Percentiles rank a stretch among this genome's conserved stretches.
These are phyloP conservation scores for Metarhizium rileyi DNA, from an alignment of 2,329 filamentous ascomycete species.

Conservation along the genomic window DNA sequence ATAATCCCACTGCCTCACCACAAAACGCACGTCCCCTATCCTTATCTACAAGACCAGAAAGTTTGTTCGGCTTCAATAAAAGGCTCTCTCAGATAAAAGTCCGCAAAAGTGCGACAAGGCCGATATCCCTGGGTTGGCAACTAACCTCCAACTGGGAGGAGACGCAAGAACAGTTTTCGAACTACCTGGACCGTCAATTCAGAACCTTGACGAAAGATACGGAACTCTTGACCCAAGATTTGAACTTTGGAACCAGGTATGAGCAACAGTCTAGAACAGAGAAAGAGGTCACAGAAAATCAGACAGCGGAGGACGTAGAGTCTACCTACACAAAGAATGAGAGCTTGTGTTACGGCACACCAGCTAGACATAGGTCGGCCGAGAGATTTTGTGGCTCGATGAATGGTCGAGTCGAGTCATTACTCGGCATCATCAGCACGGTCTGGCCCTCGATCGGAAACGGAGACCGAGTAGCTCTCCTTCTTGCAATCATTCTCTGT, in stretches of 20 bases:
- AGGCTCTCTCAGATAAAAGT: conserved; percentile 34
- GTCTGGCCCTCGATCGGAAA: conserved; percentile 57
- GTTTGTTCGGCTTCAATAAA: not conserved
- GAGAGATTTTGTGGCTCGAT: not conserved
- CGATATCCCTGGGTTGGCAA: conserved; percentile 29
- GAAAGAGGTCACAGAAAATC: not conserved
- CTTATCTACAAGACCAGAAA: not conserved
- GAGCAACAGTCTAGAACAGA: not conserved
- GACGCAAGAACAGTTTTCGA: conserved; percentile 3
- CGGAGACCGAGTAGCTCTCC: conserved; percentile 42
- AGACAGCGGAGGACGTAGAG: not conserved
- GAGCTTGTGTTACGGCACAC: not conserved
- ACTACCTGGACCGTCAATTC: conserved; percentile 5
- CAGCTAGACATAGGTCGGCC: not conserved
- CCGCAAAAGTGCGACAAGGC: conserved; percentile 37
- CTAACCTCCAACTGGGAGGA: not conserved
- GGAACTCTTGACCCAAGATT: not conserved
- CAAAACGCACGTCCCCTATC: not conserved
- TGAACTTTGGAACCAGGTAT: not conserved
- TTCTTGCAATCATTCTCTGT: conserved; percentile 51
- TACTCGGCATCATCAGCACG: conserved; percentile 33
- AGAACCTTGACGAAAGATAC: not conserved
- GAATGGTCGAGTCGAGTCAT: not conserved
- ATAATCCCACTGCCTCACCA: not conserved
- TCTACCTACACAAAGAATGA: not conserved